Base-by-base conservation (phyloP, 83 land plant genomes). In the Larix sibirica region DNA sequence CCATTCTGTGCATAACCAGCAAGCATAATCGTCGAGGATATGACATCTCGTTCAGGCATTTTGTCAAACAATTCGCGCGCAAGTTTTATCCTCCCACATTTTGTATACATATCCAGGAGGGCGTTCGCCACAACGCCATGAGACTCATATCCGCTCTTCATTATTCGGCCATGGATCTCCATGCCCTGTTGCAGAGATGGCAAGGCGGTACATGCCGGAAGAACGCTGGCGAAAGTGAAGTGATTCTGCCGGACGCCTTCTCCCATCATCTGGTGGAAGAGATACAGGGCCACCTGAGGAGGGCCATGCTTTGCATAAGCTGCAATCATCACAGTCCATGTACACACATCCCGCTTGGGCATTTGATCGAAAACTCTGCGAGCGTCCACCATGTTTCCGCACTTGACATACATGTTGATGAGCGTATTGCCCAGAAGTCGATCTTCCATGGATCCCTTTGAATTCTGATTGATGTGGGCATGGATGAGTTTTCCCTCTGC, bases 401-500 rank as follows among this genome's bases (percentile, higher is more conserved):
- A 82, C 36, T 38, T 75, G 26, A 50, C 79, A 62, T 75, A 75
- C 62, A 62, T 59, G 42, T 75, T 62, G 58, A 82, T 66, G 26
- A 82, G 71, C 16, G 4, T 78, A n/a, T 61, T 73, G 38, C 74
- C 79, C 13, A 82, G 23, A 21, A 75, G 10, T 60, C 21, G 16
- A 61, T 82, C 38, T 16, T 8, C 17, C 60, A 1, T 38, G 14
- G 21, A 77, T n/a, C 33, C 83, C 2, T 83, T 67, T 76, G 82
- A 82, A 0, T 80, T 76, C 69, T 67, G 18, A 6, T 31, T 28
- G 33, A 89, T 28, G 75, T 82, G 82, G 3, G 83, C 88, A 62
- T 89, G 91, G 38, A 86, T 77, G 79, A 69, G 85, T 80, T 84
- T 89, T 13, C 86, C 91, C 31, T 86, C 71, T 33, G 71, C 71